Base-by-base conservation (phyloP, 2,329 filamentous ascomycete species). In the Trichoderma lentiforme region DNA sequence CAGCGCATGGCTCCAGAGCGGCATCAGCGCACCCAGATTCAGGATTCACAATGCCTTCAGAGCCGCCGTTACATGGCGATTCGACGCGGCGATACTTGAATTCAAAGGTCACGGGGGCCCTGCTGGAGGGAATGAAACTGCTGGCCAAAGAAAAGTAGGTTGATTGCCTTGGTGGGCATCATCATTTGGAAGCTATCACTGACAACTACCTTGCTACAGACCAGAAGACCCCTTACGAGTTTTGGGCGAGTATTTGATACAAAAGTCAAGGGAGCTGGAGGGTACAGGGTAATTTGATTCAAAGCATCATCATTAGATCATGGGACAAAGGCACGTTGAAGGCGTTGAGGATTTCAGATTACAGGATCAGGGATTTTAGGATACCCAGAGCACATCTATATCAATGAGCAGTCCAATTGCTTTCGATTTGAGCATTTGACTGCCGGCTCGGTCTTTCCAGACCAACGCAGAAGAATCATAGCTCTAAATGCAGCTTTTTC, bases 111-210 rank as follows among this genome's bases (percentile, higher is more conserved):
- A 92, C 91, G 0, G 88, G 88, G 1, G 86, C 88, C 30, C 77
- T 94, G 72, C 82, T 94, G 51, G 91, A 94, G 76, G 92, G 91
- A 28, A 92, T 94, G 90, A 94, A 93, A 82, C 81, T 86, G 70
- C 79, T 94, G 73, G 91, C 90, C 5, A 90, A 88, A 75, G 90
- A 93, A 56, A 88, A 91, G 92, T 93, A 81, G 78, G 91, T 24
- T 86, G 71, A 89, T 65, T 8, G 28, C 28, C 56, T 30, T 21
- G 24, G 30, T 15, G 18, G 12, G 14, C 6, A 4, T 21, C 28
- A 30, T 43, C 6, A 15, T 5, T n/a, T 6, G 4, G 9, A 21
- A 53, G 30, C 21, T 18, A 9, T n/a, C 36, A 62, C 28, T 70
- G 24, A 70, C 73, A 36, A 28, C 11, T 74, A n/a, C 73, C 64